phyloP scores from a whole-genome alignment of 225 moss, liverwort and hornwort species.

The Neckera pumila region DNA sequence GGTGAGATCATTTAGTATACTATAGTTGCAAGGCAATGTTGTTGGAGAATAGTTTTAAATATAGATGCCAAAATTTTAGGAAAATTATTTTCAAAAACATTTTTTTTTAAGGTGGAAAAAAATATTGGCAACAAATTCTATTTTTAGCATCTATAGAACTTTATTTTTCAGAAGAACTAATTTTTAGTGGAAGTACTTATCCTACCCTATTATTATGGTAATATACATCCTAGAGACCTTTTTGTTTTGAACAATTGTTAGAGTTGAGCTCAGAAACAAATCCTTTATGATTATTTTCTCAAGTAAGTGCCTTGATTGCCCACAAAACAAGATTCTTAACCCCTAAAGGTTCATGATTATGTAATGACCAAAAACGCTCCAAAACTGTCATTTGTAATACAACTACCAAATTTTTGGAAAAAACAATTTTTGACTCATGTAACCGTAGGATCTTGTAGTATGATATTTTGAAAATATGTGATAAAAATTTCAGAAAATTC shows the following conservation, averaged over 20 bases:
- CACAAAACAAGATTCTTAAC: too few relatives aligned
- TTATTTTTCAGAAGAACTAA: too few relatives aligned
- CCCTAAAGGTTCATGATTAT: too few relatives aligned
- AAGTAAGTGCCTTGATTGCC: background rate
- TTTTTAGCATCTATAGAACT: background rate
- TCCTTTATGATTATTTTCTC: background rate
- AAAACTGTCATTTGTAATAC: too few relatives aligned
- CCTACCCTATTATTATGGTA: background rate
- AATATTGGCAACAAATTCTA: background rate
- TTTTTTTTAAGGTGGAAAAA: background rate
- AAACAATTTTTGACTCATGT: too few relatives aligned
- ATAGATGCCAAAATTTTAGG: background rate
- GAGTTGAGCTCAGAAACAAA: background rate
- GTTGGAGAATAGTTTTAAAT: background rate
- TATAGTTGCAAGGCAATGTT: background rate
- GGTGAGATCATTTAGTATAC: background rate
- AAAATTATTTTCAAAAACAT: too few relatives aligned
- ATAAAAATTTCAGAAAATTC: too few relatives aligned
- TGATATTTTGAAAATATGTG: too few relatives aligned
- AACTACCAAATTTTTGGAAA: too few relatives aligned
- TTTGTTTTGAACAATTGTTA: background rate
- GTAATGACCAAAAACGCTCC: too few relatives aligned
- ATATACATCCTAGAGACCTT: background rate
- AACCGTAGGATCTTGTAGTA: too few relatives aligned
- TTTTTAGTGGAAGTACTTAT: rapidly evolving